Percentiles rank a stretch among this genome's conserved stretches.
Evolutionary conservation across 2,329 filamentous ascomycete genomes (phyloP).

Genomic region (Herpotrichia juniperi): DNA sequence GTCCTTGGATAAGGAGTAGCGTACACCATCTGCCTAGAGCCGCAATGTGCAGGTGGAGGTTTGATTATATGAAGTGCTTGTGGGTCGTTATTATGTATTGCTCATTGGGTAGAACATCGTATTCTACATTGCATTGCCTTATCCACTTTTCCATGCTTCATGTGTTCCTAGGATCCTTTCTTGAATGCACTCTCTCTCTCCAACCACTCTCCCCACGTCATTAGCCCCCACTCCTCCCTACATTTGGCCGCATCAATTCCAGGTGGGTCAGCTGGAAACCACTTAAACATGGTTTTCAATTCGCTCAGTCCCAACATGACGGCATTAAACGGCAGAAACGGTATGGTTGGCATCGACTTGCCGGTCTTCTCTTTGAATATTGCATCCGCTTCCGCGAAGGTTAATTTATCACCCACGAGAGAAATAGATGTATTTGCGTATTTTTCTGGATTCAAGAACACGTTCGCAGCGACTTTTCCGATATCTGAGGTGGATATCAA

Average conservation of each 20-base stretch:
- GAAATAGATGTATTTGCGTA: conserved; percentile 50
- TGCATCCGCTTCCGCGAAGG: conserved; percentile 44
- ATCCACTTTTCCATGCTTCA: too few relatives aligned
- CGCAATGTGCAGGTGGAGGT: too few relatives aligned
- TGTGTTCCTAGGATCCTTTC: too few relatives aligned
- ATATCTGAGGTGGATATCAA: conserved; percentile 51
- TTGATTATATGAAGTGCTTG: too few relatives aligned
- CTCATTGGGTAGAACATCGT: too few relatives aligned
- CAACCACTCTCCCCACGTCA: conserved; percentile 54
- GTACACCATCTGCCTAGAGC: too few relatives aligned
- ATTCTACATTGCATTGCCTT: too few relatives aligned
- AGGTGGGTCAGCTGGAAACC: conserved; percentile 53
- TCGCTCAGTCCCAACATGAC: conserved; percentile 44
- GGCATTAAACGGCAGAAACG: conserved; percentile 35
- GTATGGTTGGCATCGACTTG: conserved; percentile 48
- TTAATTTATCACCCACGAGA: conserved; percentile 58
- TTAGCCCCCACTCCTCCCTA: conserved; percentile 46
- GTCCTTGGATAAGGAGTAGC: too few relatives aligned
- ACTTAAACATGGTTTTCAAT: conserved; percentile 53
- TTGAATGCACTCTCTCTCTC: conserved; percentile 49
- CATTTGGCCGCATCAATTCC: conserved; percentile 52
- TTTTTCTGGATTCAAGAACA: conserved; percentile 50
- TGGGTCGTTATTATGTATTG: too few relatives aligned
- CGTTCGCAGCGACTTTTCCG: conserved; percentile 54
- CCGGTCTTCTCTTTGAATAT: conserved; percentile 54